Conservation (phyloP, 202 grass and related monocot species). For the Panicum virgatum region DNA sequence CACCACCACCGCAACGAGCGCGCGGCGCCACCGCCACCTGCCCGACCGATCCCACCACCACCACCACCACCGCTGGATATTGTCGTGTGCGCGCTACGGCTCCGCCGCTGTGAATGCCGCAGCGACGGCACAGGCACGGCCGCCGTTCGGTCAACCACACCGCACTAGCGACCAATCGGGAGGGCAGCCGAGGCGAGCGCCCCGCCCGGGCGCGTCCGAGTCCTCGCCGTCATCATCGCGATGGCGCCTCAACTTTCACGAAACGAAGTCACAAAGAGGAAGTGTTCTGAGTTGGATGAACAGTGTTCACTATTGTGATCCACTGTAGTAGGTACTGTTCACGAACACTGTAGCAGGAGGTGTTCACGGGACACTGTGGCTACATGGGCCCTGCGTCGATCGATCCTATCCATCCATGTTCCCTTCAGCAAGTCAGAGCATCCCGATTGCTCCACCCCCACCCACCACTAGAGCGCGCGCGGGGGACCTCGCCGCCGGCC, state of each 20-base stretch:
- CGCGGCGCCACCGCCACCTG: neutral
- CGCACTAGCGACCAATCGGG: conserved; percentile 8
- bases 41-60: too few relatives aligned
- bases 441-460: too few relatives aligned
- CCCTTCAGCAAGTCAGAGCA: too few relatives aligned
- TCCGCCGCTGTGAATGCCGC: neutral
- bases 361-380: too few relatives aligned
- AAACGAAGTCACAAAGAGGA: too few relatives aligned
- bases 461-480: neutral
- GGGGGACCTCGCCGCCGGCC: neutral
- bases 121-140: neutral
- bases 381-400: too few relatives aligned
- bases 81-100: neutral
- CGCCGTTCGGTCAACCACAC: conserved; percentile 11
- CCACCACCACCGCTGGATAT: neutral
- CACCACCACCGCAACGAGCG: too few relatives aligned
- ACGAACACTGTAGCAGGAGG: too few relatives aligned
- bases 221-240: neutral
- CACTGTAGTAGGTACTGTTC: too few relatives aligned
- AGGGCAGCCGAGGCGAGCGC: neutral
- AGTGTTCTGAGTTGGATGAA: too few relatives aligned
- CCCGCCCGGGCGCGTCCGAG: neutral
- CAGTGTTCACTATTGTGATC: too few relatives aligned
- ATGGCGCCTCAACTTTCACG: neutral
- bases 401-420: too few relatives aligned